phyloP scores from a whole-genome alignment of 805 yeast species.

The Sungouiozyma intestinalis region DNA sequence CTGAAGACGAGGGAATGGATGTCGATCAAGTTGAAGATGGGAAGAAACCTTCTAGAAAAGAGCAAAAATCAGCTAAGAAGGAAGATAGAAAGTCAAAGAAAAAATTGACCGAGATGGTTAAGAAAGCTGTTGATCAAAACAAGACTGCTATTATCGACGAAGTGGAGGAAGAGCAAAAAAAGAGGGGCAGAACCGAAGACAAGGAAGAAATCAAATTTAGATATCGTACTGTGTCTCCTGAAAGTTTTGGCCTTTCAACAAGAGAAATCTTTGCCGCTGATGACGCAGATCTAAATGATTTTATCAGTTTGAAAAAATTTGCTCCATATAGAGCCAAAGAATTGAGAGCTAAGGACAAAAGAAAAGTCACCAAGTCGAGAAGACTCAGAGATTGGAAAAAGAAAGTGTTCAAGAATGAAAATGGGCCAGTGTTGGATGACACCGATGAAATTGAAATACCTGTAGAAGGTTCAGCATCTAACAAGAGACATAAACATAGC shows the following conservation, averaged over 20 bases:
- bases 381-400: slow-evolving; percentile 85
- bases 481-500: slow-evolving; percentile 7
- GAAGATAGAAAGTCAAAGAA: slow-evolving; percentile 52
- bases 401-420: slow-evolving; percentile 58
- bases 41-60: slow-evolving; percentile 27
- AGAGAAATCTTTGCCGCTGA: slow-evolving; percentile 86
- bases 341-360: slow-evolving; percentile 60
- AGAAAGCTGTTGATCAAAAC: slow-evolving; percentile 67
- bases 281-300: slow-evolving; percentile 75
- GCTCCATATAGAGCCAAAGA: slow-evolving; percentile 86
- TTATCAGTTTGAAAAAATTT: slow-evolving; percentile 79
- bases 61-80: slow-evolving; percentile 46
- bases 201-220: slow-evolving; percentile 48
- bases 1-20: slow-evolving; percentile 25
- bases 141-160: slow-evolving; percentile 56
- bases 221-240: slow-evolving; percentile 93
- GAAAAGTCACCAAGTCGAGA: slow-evolving; percentile 74
- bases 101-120: slow-evolving; percentile 56
- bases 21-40: slow-evolving; percentile 30
- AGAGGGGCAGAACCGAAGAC: slow-evolving; percentile 46
- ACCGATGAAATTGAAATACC: slow-evolving; percentile 18
- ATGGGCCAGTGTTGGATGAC: slow-evolving; percentile 30
- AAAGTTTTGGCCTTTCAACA: slow-evolving; percentile 73
- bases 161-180: slow-evolving; percentile 41
- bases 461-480: slow-evolving; percentile 4